Evolutionary conservation across 495 filamentous ascomycete species (phyloP), one percentile per base, ranked within the genome.

Genomic region (Neurospora hispaniola): DNA sequence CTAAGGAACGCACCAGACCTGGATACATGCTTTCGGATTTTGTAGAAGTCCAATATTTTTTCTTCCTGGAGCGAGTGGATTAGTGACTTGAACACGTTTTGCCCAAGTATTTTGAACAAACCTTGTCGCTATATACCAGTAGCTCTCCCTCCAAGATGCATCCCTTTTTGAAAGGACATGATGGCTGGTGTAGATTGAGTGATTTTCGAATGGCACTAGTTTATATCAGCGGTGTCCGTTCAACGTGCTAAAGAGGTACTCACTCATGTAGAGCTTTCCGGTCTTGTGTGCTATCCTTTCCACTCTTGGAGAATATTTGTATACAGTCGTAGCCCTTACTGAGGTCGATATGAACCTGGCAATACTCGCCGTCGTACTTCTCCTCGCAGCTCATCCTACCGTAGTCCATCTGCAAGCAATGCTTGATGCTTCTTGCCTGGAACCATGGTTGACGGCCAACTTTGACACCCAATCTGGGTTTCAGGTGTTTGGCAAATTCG

Each of bases 281-380:
- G 79, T 96, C 94, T 66, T 79, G 70, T 0, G 93, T 97, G 9
- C 93, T 94, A 74, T 97, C 92, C 76, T 94, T 95, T 44, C 94
- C 93, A 73, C 92, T 94, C 80, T 97, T 97, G 10, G 93, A 96
- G 77, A 96, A 96, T 39, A 97, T 93, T 66, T 90, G 90, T 10
- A 97, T 89, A 41, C 85, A 84, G 4, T 85, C 71, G 0, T 77
- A 76, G 9, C 76, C 76, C 62, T 87, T 89, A 4, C 83, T 82
- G 20, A 93, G 82, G 73, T 96, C 89, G 27, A 97, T 87, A 73
- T 97, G 94, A 38, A 97, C 90, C 76, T 96, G 92, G 75, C 92
- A 94, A 73, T 95, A 96, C 78, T 96, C 93, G 4, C 94, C 93
- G 75, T 97, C 94, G 71, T 96, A 90, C 78, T 96, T 97, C 44